Base-by-base conservation (phyloP, 2,329 filamentous ascomycete species). In the Verticillium klebahnii region DNA sequence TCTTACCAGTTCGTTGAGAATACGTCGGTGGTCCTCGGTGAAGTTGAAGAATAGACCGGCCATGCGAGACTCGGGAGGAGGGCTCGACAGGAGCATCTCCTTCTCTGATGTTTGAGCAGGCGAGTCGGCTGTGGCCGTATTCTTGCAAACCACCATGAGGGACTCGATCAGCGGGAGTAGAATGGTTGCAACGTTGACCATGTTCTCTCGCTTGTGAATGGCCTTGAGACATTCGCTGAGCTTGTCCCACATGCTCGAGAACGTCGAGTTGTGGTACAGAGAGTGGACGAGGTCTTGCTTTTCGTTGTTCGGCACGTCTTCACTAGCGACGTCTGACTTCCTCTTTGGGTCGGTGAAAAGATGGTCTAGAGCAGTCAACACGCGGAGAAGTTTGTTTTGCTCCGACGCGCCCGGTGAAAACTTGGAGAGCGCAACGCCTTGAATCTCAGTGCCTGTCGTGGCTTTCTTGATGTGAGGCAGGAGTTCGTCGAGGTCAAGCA, bases 71-170 rank as follows among this genome's bases (percentile, higher is more conserved):
- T 96, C 92, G 1, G 92, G 90, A 37, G 88, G 82, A 72, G 90
- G 88, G 68, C 88, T 93, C 50, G 88, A 86, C 39, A 91, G 78
- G 32, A 87, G 80, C 71, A 90, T 82, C 61, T 92, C 89, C 69
- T 88, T 89, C 65, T 74, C 78, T 74, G 82, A 71, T 69, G 69
- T 69, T 67, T 80, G 70, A 62, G 75, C 67, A 1, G 83, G 76
- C 31, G 86, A 78, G 64, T 95, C 91, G 70, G 88, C 89, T 60
- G 93, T 81, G 1, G 92, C 90, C 9, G 93, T 97, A 75, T 98
- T 98, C 81, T 98, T 99, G 84, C 96, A 99, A 32, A 99, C 93
- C 60, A 99, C 95, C 95, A 99, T 99, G 64, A 99, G 82, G 6
- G 93, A 92, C 75, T 99, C 95, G 64, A 99, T 97, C 34, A 99